Conservation (phyloP, 345 rosid species). For the Murraya koenigii region DNA sequence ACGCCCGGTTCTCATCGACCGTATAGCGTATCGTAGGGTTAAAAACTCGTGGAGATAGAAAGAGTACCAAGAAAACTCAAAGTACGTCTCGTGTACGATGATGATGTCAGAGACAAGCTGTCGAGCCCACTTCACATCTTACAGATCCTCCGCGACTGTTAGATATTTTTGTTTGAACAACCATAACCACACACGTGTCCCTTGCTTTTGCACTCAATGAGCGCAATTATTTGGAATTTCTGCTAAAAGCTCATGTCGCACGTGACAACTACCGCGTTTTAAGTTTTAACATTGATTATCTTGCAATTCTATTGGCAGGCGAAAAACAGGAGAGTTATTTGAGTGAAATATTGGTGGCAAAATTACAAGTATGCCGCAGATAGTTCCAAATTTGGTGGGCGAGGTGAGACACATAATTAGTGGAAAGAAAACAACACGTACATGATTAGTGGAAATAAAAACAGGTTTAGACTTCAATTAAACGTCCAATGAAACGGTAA, state of each 20-base stretch:
- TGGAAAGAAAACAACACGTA: background rate
- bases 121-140: background rate
- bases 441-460: background rate
- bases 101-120: background rate
- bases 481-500: background rate
- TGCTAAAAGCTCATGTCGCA: background rate
- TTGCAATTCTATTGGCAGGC: background rate
- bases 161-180: constrained; percentile 11
- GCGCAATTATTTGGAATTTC: background rate
- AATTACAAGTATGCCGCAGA: background rate
- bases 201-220: background rate
- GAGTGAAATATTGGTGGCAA: background rate
- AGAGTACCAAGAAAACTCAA: background rate
- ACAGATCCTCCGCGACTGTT: background rate
- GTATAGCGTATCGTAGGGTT: background rate
- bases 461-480: background rate
- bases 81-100: background rate
- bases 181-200: background rate
- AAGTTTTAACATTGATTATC: background rate
- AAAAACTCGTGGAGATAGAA: background rate
- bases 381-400: background rate
- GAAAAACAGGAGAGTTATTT: background rate
- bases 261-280: background rate
- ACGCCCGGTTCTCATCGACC: too few relatives aligned
- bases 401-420: background rate